Evolutionary conservation across 164 flowering plant species (phyloP).

Genomic region (Cinnamomum micranthum): DNA sequence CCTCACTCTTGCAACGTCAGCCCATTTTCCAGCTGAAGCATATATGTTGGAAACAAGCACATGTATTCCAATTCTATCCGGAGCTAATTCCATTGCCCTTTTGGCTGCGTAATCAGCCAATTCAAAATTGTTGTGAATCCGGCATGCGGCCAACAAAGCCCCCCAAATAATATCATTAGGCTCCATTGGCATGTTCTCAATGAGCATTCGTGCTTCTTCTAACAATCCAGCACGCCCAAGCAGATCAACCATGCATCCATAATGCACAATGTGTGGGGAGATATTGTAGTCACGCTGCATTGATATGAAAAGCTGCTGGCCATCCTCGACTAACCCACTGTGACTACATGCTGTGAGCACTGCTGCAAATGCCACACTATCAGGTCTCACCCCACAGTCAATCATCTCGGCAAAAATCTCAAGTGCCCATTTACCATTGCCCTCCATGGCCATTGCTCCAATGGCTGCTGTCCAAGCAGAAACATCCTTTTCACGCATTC

Average conservation of each 20-base stretch:
- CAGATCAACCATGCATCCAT: slow-evolving; percentile 59
- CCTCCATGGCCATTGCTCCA: slow-evolving; percentile 48
- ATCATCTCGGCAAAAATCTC: slow-evolving; percentile 44
- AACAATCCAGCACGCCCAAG: slow-evolving; percentile 54
- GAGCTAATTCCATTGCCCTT: slow-evolving; percentile 25
- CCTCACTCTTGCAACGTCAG: slow-evolving; percentile 52
- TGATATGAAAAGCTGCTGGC: slow-evolving; percentile 29
- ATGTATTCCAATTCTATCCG: slow-evolving; percentile 34
- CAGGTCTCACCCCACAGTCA: slow-evolving; percentile 40
- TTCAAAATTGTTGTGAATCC: slow-evolving; percentile 33
- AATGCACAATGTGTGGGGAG: slow-evolving; percentile 37
- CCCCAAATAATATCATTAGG: slow-evolving; percentile 51
- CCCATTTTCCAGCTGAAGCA: slow-evolving; percentile 57
- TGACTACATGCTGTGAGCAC: slow-evolving; percentile 55
- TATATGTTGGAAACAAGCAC: slow-evolving; percentile 57
- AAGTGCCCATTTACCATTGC: slow-evolving; percentile 39
- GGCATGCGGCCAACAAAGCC: slow-evolving; percentile 46
- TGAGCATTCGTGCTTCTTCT: slow-evolving; percentile 35
- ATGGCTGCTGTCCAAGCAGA: slow-evolving; percentile 60
- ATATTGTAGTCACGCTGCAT: slow-evolving; percentile 34
- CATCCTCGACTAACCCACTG: slow-evolving; percentile 46
- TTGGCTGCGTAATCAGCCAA: slow-evolving; percentile 40
- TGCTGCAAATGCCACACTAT: slow-evolving; percentile 37
- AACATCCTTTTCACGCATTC: slow-evolving; percentile 39
- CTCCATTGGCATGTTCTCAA: slow-evolving; percentile 48